These are phyloP conservation scores for Guadua angustifolia DNA, from an alignment of 176 grass and related monocot species.

Conservation along the genomic window DNA sequence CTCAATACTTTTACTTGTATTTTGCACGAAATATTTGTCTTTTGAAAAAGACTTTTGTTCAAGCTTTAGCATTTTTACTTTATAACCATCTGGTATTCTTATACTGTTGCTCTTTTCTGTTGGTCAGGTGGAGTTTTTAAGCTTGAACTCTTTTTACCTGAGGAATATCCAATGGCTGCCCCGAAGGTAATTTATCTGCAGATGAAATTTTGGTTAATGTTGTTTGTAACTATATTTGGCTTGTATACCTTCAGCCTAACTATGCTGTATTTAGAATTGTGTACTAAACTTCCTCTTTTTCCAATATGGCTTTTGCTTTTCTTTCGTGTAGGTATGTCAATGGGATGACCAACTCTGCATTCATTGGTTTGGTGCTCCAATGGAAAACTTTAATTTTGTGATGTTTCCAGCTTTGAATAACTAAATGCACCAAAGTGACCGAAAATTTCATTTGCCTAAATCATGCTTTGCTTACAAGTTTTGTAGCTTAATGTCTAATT, in stretches of 20 bases:
- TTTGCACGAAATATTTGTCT: constrained; percentile 5
- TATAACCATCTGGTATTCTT: constrained; percentile 18
- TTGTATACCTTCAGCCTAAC: constrained; percentile 10
- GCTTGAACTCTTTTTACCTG: constrained; percentile 98
- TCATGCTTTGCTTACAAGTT: not conserved
- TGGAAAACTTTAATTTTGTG: not conserved
- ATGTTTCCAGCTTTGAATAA: not conserved
- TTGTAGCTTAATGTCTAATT: not conserved
- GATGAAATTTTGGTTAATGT: constrained; percentile 12
- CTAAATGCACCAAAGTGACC: not conserved
- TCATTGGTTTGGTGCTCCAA: not conserved
- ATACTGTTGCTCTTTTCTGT: constrained; percentile 13
- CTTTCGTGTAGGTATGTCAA: not conserved
- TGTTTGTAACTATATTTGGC: not conserved
- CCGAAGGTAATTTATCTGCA: constrained; percentile 68
- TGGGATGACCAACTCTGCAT: not conserved
- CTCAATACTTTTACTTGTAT: constrained; percentile 6
- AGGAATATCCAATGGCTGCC: constrained; percentile 99
- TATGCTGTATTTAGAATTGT: not conserved
- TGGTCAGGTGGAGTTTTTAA: constrained; percentile 91
- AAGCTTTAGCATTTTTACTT: constrained; percentile 38
- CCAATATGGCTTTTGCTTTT: constrained; percentile 1
- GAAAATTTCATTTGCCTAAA: not conserved
- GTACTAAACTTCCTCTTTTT: constrained; percentile 12
- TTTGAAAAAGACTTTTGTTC: not conserved